Evolutionary conservation across 768 basidiomycete genomes (phyloP).

Genomic region (Holtermannia corniformis): DNA sequence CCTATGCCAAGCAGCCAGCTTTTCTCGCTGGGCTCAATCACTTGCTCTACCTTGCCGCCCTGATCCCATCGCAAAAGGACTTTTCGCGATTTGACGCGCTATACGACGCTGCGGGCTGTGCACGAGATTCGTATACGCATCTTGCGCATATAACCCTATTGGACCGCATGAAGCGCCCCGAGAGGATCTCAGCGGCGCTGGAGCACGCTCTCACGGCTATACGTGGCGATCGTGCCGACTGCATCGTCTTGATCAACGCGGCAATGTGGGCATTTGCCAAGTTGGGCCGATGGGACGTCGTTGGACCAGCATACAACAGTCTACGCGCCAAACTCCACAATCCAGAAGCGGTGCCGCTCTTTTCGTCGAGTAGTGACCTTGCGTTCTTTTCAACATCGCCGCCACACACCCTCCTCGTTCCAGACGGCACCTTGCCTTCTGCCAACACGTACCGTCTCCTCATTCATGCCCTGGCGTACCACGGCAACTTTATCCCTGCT

Average conservation of each 20-base stretch:
- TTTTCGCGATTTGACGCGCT: not conserved
- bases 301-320: slow-evolving; percentile 17
- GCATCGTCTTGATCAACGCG: slow-evolving; percentile 21
- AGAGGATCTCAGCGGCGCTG: slow-evolving; percentile 8
- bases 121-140: slow-evolving; percentile 14
- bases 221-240: not conserved
- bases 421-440: slow-evolving; percentile 6
- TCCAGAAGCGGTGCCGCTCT: not conserved
- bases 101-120: not conserved
- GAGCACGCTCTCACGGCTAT: not conserved
- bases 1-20: not conserved
- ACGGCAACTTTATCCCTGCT: slow-evolving; percentile 22
- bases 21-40: slow-evolving; percentile 10
- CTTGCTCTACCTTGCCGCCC: slow-evolving; percentile 24
- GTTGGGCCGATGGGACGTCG: slow-evolving; percentile 16
- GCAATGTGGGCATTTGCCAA: slow-evolving; percentile 19
- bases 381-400: slow-evolving; percentile 1
- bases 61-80: not conserved
- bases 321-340: not conserved
- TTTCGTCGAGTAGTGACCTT: not conserved
- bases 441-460: slow-evolving; percentile 21
- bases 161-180: slow-evolving; percentile 6
- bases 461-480: slow-evolving; percentile 14
- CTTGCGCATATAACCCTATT: slow-evolving; percentile 15
- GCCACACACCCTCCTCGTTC: slow-evolving; percentile 6